Evolutionary conservation across 768 basidiomycete species (phyloP).

Genomic region (Mycena belliarum): DNA sequence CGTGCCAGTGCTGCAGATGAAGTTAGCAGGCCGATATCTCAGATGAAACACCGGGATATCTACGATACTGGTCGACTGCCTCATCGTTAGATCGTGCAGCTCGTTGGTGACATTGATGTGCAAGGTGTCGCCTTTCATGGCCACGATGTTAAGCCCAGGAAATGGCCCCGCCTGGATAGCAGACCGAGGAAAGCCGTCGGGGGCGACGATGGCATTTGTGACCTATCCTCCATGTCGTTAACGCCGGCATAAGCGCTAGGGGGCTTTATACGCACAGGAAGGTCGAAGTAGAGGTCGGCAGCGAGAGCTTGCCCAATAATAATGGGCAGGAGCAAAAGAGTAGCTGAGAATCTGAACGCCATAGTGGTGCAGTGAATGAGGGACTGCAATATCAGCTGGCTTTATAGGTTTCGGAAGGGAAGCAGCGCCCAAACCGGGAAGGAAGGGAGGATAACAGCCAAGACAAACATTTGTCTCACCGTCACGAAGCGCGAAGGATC

Average conservation of each 20-base stretch:
- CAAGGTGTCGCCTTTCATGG: slow-evolving; percentile 37
- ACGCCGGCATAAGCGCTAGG: neutral
- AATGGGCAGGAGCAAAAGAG: slow-evolving; percentile 2
- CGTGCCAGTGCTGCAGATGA: neutral
- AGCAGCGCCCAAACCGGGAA: too few species aligned
- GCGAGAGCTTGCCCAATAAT: neutral
- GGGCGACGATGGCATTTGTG: slow-evolving; percentile 36
- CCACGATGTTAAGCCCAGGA: slow-evolving; percentile 42
- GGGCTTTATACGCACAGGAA: neutral
- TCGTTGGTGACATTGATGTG: slow-evolving; percentile 35
- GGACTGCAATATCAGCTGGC: neutral
- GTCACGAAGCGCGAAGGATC: neutral
- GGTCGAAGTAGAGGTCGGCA: slow-evolving; percentile 1
- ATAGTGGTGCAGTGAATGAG: neutral
- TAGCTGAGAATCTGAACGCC: neutral
- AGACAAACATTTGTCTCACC: neutral
- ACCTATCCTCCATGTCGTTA: neutral
- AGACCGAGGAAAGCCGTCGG: slow-evolving; percentile 41
- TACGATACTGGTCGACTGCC: slow-evolving; percentile 19
- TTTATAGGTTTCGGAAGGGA: neutral
- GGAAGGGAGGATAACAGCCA: neutral
- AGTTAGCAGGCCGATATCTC: neutral
- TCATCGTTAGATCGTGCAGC: slow-evolving; percentile 34
- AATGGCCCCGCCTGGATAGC: slow-evolving; percentile 41
- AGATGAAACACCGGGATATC: neutral